phyloP scores from a whole-genome alignment of 306 rosid genomes.

The Lathyrus sativus region DNA sequence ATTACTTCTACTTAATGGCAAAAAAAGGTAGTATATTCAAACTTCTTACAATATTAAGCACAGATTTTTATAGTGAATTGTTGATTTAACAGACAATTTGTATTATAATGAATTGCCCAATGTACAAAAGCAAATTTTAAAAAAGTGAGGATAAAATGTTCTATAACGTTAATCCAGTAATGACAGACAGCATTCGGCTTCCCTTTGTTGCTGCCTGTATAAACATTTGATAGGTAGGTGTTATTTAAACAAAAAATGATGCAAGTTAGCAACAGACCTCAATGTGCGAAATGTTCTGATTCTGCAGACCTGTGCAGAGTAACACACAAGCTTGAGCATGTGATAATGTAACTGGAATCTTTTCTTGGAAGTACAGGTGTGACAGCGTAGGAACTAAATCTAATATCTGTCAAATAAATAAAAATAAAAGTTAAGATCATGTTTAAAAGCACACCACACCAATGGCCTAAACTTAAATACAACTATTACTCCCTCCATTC shows the following conservation, averaged over 20 bases:
- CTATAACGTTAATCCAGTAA: constrained; percentile 21
- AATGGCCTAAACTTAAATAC: constrained; percentile 16
- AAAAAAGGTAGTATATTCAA: constrained; percentile 16
- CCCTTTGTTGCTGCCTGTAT: neutral
- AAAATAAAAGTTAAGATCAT: constrained; percentile 19
- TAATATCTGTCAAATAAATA: constrained; percentile 61
- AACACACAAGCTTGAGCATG: constrained; percentile 78
- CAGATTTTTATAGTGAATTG: neutral
- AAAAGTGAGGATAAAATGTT: constrained; percentile 9
- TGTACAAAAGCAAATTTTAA: constrained; percentile 4
- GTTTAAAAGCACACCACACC: constrained; percentile 19
- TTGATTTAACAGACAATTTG: constrained; percentile 10
- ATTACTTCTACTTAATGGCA: constrained; percentile 6
- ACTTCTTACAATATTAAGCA: constrained; percentile 24
- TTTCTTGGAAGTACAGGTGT: constrained; percentile 68
- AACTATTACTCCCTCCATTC: too few relatives aligned
- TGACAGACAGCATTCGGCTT: neutral
- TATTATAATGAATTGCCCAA: constrained; percentile 9
- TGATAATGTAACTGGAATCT: constrained; percentile 73
- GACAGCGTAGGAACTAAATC: constrained; percentile 74
- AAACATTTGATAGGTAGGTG: neutral
- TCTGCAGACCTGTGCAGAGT: constrained; percentile 90
- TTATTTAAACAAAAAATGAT: constrained; percentile 24
- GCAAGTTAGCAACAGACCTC: constrained; percentile 61
- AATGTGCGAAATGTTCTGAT: constrained; percentile 59